Evolutionary conservation across 176 grass and related monocot genomes (phyloP).

Genomic region (Dendrocalamus sinicus): DNA sequence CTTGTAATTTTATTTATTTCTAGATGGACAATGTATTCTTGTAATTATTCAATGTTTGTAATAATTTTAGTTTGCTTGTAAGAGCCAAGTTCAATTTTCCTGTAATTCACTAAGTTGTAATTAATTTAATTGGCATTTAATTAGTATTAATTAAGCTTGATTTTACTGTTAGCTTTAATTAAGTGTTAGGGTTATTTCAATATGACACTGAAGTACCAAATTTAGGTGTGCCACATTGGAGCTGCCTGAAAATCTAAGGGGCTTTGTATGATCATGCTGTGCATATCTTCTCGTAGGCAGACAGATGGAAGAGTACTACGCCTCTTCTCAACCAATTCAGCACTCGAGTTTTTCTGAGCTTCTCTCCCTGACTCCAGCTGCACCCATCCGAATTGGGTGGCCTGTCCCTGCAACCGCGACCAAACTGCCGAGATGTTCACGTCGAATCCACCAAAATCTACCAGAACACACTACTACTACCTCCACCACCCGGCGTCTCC

Average conservation of each 20-base stretch:
- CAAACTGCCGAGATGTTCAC: constrained; percentile 57
- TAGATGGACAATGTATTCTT: too few species aligned
- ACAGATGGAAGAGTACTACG: background rate
- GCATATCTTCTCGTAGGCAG: background rate
- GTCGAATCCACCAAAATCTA: constrained; percentile 45
- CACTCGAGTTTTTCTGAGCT: constrained; percentile 24
- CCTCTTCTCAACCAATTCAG: constrained; percentile 41
- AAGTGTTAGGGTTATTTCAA: too few species aligned
- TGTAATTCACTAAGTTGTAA: too few species aligned
- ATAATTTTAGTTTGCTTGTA: too few species aligned
- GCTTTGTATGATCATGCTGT: background rate
- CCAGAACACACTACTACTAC: constrained; percentile 43
- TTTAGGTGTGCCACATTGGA: background rate
- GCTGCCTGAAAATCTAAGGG: background rate
- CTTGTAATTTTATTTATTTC: too few species aligned
- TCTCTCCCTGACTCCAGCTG: constrained; percentile 42
- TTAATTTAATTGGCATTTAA: too few species aligned
- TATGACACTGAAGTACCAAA: background rate
- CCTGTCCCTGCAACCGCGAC: constrained; percentile 43
- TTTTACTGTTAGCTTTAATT: too few species aligned
- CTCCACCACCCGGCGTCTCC: constrained; percentile 40
- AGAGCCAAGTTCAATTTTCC: too few species aligned
- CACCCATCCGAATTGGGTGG: constrained; percentile 49
- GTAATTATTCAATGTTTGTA: too few species aligned
- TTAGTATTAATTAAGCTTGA: too few species aligned